These are phyloP conservation scores for Wallacemonas sp. DNA, from an alignment of 208 protist genomes.

Conservation along the genomic window DNA sequence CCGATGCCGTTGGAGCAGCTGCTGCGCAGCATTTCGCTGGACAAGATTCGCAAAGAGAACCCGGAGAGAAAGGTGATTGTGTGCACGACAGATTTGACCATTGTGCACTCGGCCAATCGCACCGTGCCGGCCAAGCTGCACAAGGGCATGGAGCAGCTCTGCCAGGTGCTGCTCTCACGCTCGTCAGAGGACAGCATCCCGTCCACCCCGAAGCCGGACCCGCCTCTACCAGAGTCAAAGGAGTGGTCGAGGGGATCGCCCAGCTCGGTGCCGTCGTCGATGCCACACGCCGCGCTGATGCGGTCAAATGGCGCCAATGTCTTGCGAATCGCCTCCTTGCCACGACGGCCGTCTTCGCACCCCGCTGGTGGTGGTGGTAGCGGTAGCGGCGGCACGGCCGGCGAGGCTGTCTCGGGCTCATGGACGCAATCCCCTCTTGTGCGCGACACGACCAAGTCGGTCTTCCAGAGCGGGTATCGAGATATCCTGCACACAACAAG, in stretches of 20 bases:
- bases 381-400: too few relatives aligned
- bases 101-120: conserved; percentile 55
- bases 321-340: too few relatives aligned
- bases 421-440: not conserved
- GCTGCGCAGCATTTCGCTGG: conserved; percentile 20
- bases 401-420: not conserved
- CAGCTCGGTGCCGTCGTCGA: not conserved
- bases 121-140: conserved; percentile 38
- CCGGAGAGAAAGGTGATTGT: conserved; percentile 44
- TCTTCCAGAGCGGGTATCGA: not conserved
- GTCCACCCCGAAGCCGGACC: conserved; percentile 24
- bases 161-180: conserved; percentile 30
- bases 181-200: conserved; percentile 11
- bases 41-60: conserved; percentile 37
- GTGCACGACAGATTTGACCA: conserved; percentile 72
- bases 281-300: too few relatives aligned
- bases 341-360: too few relatives aligned
- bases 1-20: conserved; percentile 41
- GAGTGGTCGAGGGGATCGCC: not conserved
- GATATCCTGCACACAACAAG: too few relatives aligned
- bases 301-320: too few relatives aligned
- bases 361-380: too few relatives aligned
- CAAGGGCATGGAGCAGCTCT: conserved; percentile 43
- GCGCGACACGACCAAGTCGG: not conserved
- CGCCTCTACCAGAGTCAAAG: not conserved